These are phyloP conservation scores for Clavariopsis aquatica DNA, from an alignment of 495 filamentous ascomycete genomes.

Conservation along the genomic window DNA sequence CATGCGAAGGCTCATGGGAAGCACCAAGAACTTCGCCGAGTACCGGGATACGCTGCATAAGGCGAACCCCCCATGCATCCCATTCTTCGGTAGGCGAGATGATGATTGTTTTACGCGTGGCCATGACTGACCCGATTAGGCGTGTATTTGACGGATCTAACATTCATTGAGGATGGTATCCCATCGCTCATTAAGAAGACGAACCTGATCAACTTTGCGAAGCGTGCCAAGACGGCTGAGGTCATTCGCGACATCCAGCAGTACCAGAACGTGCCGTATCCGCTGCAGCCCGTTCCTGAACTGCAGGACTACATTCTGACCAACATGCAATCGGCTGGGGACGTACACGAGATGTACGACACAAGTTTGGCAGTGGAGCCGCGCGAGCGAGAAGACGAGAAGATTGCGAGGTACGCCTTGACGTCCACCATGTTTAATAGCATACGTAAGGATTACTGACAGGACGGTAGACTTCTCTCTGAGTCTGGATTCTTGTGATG, in stretches of 20 bases:
- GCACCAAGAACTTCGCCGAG: conserved; percentile 96
- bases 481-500: conserved; percentile 73
- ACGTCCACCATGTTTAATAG: conserved; percentile 32
- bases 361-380: conserved; percentile 90
- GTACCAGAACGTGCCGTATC: conserved; percentile 95
- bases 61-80: conserved; percentile 95
- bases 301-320: conserved; percentile 95
- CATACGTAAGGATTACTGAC: conserved; percentile 38
- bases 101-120: background rate
- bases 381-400: conserved; percentile 93
- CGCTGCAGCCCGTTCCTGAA: conserved; percentile 82
- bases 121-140: conserved; percentile 53
- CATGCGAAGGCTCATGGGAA: conserved; percentile 94
- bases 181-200: conserved; percentile 92
- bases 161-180: conserved; percentile 98
- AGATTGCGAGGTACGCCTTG: conserved; percentile 70
- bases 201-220: conserved; percentile 95
- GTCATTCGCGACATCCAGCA: conserved; percentile 98
- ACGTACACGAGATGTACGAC: conserved; percentile 99
- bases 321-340: conserved; percentile 89
- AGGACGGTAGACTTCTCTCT: conserved; percentile 60
- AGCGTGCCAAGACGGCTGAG: conserved; percentile 95
- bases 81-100: conserved; percentile 78
- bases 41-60: conserved; percentile 90
- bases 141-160: conserved; percentile 96